These are phyloP conservation scores for Porogramme epimiltina DNA, from an alignment of 1,284 basidiomycete genomes.

Conservation along the genomic window DNA sequence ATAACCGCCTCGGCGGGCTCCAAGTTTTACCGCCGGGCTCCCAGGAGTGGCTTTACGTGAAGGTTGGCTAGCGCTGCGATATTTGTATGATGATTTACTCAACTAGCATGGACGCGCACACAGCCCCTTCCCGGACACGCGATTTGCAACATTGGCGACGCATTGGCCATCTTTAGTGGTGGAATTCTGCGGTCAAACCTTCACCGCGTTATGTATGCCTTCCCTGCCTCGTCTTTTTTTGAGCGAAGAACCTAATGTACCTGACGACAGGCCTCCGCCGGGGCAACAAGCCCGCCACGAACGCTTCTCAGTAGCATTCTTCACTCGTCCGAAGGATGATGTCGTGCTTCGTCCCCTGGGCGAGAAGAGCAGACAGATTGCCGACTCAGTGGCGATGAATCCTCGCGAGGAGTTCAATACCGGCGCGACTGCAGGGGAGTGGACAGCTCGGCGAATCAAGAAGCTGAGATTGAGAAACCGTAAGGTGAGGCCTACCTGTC, in stretches of 20 bases:
- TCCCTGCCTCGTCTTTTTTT: background rate
- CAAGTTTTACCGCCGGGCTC: constrained; percentile 40
- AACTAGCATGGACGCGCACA: background rate
- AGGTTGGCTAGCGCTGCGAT: constrained; percentile 21
- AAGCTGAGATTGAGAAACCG: constrained; percentile 48
- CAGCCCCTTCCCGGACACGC: constrained; percentile 38
- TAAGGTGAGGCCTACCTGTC: constrained; percentile 32
- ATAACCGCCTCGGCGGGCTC: constrained; percentile 45
- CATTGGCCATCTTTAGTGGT: constrained; percentile 40
- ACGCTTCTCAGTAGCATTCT: constrained; percentile 39
- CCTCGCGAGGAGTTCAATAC: constrained; percentile 39
- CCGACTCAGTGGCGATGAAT: constrained; percentile 36
- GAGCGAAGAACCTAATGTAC: constrained; percentile 1
- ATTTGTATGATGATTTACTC: background rate
- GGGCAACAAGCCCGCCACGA: constrained; percentile 34
- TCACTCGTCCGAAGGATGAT: constrained; percentile 38
- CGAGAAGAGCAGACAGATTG: constrained; percentile 52
- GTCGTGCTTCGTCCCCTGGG: constrained; percentile 31
- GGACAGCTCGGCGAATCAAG: constrained; percentile 49
- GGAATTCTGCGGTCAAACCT: constrained; percentile 40
- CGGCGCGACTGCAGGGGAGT: constrained; percentile 46
- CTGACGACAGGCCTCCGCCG: constrained; percentile 31
- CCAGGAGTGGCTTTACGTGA: constrained; percentile 43
- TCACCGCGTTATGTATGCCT: constrained; percentile 36
- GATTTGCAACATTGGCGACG: constrained; percentile 41